Conservation (phyloP, 108 stramenopile species). For the Pinguiococcus pyrenoidosus region DNA sequence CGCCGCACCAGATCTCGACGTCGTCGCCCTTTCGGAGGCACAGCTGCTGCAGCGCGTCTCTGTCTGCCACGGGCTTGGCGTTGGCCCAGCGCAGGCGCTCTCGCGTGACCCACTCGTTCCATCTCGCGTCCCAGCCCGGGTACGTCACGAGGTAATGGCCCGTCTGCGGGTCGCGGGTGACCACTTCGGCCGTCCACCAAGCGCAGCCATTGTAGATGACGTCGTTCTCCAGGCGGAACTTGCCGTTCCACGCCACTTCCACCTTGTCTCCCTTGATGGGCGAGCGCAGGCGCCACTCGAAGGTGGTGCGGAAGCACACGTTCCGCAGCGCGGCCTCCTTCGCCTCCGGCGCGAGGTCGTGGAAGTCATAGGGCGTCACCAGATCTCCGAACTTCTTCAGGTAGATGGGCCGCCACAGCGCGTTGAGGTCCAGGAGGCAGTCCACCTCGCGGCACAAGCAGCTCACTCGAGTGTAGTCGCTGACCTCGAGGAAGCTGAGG, state of each 20-base stretch:
- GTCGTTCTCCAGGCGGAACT: conserved; percentile 29
- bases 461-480: too few species aligned
- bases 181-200: conserved; percentile 33
- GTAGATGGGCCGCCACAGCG: not conserved
- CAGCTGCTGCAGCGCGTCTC: not conserved
- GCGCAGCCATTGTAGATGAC: conserved; percentile 32
- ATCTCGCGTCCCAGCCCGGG: conserved; percentile 35
- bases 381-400: not conserved
- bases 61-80: not conserved
- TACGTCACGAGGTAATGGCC: conserved; percentile 32
- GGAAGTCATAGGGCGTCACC: too few species aligned
- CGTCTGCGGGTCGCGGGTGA: not conserved
- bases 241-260: conserved; percentile 35
- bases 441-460: too few species aligned
- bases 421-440: too few species aligned
- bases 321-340: too few species aligned
- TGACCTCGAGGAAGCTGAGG: too few species aligned
- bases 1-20: conserved; percentile 38
- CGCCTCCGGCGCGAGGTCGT: too few species aligned
- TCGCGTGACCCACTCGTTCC: conserved; percentile 40
- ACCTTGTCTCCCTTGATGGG: conserved; percentile 21
- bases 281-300: not conserved
- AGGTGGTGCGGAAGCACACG: too few species aligned
- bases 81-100: conserved; percentile 28
- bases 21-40: conserved; percentile 2